phyloP scores from a whole-genome alignment of 805 yeast genomes.

The Starmerella apis region DNA sequence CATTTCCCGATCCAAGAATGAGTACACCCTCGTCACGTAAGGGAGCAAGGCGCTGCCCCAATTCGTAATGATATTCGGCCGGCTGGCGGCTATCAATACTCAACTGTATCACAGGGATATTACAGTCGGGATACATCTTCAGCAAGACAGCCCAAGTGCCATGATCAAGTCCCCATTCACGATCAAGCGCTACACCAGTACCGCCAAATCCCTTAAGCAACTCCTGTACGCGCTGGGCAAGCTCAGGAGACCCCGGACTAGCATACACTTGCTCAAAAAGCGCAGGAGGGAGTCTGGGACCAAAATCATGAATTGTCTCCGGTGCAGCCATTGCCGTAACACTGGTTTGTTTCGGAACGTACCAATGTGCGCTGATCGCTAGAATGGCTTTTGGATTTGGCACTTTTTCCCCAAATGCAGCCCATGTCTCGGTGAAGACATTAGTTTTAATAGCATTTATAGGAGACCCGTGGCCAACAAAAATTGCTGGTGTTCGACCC shows the following conservation, averaged over 20 bases:
- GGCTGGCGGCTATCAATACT: constrained; percentile 34
- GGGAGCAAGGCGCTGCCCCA: constrained; percentile 45
- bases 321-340: constrained; percentile 20
- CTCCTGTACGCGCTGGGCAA: constrained; percentile 20
- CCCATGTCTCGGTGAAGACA: constrained; percentile 16
- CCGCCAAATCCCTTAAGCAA: constrained; percentile 9
- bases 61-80: constrained; percentile 33
- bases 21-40: constrained; percentile 45
- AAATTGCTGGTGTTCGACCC: not conserved
- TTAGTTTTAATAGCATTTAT: constrained; percentile 13
- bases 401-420: constrained; percentile 10
- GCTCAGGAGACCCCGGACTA: constrained; percentile 23
- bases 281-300: constrained; percentile 18
- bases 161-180: constrained; percentile 25
- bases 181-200: constrained; percentile 4
- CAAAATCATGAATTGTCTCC: constrained; percentile 24
- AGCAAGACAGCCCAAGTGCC: constrained; percentile 24
- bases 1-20: constrained; percentile 57
- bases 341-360: constrained; percentile 8
- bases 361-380: constrained; percentile 26
- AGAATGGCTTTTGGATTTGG: constrained; percentile 24
- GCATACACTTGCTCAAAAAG: constrained; percentile 23
- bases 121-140: constrained; percentile 25
- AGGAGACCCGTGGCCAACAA: constrained; percentile 22
- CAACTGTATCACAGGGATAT: constrained; percentile 34